A percentile compares a stretch with the other conserved stretches of the same genome.
phyloP scores from a whole-genome alignment of 225 moss, liverwort and hornwort species.

The Climacium dendroides region DNA sequence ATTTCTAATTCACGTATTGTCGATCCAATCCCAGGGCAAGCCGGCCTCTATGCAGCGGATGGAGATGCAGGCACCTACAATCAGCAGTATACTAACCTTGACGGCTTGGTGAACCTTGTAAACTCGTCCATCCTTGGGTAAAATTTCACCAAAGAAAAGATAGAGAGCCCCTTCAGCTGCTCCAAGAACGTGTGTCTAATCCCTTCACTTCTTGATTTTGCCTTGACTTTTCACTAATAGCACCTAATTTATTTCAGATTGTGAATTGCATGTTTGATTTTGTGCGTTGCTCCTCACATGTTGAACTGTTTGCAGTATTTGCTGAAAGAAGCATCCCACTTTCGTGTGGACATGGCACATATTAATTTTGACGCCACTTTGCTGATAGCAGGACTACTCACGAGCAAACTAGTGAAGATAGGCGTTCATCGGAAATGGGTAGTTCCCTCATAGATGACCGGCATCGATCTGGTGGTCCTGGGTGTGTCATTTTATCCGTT shows the following conservation, averaged over 20 bases:
- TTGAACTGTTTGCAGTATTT: neutral
- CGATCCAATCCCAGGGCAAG: slow-evolving; percentile 35
- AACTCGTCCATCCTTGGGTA: slow-evolving; percentile 48
- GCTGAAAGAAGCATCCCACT: neutral
- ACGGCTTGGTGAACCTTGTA: slow-evolving; percentile 55
- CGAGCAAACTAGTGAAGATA: slow-evolving; percentile 7
- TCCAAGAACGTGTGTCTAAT: slow-evolving; percentile 19
- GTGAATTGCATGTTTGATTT: neutral
- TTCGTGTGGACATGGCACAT: neutral
- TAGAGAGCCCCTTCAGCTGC: slow-evolving; percentile 19
- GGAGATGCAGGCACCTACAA: slow-evolving; percentile 47
- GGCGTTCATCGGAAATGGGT: slow-evolving; percentile 13
- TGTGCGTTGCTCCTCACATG: neutral
- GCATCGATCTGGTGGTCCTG: slow-evolving; percentile 40
- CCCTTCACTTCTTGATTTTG: neutral
- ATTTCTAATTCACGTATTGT: neutral
- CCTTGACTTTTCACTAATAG: neutral
- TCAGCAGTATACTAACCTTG: slow-evolving; percentile 70
- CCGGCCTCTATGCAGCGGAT: slow-evolving; percentile 57
- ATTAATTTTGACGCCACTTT: neutral
- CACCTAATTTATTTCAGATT: neutral
- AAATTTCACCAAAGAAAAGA: slow-evolving; percentile 35
- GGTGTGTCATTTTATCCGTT: slow-evolving; percentile 17
- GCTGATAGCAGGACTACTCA: slow-evolving; percentile 2
- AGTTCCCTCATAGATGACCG: slow-evolving; percentile 32